Percentiles rank a stretch among this genome's conserved stretches.
Conservation (phyloP, 768 basidiomycete species). For the Termitomyces sp. region DNA sequence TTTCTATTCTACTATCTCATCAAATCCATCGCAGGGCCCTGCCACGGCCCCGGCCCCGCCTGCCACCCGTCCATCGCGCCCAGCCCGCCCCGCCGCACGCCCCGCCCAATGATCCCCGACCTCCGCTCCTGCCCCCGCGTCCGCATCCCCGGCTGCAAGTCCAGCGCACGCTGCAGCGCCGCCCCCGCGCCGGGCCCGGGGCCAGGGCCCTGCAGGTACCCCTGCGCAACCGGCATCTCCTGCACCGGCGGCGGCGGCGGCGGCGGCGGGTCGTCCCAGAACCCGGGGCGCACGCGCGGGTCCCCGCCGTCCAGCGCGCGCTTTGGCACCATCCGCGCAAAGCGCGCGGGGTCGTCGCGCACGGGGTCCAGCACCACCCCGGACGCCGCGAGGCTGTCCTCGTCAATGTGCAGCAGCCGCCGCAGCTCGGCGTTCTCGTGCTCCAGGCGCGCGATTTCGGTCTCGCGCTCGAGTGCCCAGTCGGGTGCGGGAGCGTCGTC, state of each 20-base stretch:
- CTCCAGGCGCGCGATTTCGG: slow-evolving; percentile 78
- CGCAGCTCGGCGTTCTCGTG: slow-evolving; percentile 80
- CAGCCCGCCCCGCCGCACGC: slow-evolving; percentile 22
- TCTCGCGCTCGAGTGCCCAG: slow-evolving; percentile 86
- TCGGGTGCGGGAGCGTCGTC: slow-evolving; percentile 44
- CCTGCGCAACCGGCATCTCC: background rate
- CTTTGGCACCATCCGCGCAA: slow-evolving; percentile 25
- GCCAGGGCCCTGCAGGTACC: slow-evolving; percentile 1
- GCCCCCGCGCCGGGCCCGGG: slow-evolving; percentile 13
- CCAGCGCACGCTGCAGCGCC: slow-evolving; percentile 43
- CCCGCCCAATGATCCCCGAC: slow-evolving; percentile 52
- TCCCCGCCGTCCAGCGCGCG: background rate
- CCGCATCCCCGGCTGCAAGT: slow-evolving; percentile 46
- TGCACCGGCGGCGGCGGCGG: background rate
- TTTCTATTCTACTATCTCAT: background rate
- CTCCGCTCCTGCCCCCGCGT: slow-evolving; percentile 41
- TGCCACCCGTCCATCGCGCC: slow-evolving; percentile 6
- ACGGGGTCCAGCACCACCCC: slow-evolving; percentile 52
- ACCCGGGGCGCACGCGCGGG: background rate
- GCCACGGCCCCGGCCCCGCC: slow-evolving; percentile 3
- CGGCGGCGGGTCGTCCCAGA: background rate
- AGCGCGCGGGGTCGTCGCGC: slow-evolving; percentile 35
- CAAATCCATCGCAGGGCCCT: slow-evolving; percentile 1
- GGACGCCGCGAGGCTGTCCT: slow-evolving; percentile 41
- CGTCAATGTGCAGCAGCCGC: slow-evolving; percentile 69